Conservation (phyloP, 2,329 filamentous ascomycete genomes). For the Lanzia echinophila region DNA sequence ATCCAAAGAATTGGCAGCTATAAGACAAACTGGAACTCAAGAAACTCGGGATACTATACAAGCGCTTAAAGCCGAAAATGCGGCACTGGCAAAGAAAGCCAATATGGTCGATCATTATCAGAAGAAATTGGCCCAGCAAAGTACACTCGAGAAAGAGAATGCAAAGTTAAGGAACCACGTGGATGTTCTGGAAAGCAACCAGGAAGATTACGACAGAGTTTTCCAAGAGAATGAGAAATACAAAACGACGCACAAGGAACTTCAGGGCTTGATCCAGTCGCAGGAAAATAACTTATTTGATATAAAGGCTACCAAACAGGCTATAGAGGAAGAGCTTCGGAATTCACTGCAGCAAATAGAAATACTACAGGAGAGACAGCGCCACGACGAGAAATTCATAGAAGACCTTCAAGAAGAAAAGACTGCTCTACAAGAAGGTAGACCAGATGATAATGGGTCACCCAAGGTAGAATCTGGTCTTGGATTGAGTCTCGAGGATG, state of each 20-base stretch:
- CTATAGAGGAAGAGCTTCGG: slow-evolving; percentile 39
- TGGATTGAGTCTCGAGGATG: slow-evolving; percentile 48
- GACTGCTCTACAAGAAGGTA: slow-evolving; percentile 7
- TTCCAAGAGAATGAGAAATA: slow-evolving; percentile 24
- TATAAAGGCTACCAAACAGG: slow-evolving; percentile 35
- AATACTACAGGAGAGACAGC: slow-evolving; percentile 34
- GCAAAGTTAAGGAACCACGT: slow-evolving; percentile 49
- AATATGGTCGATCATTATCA: slow-evolving; percentile 57
- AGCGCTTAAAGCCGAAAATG: slow-evolving; percentile 52
- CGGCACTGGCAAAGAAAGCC: slow-evolving; percentile 53
- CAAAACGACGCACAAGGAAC: slow-evolving; percentile 34
- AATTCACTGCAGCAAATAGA: slow-evolving; percentile 20
- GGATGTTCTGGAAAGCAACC: slow-evolving; percentile 45
- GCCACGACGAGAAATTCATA: slow-evolving; percentile 39
- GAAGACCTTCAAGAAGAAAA: slow-evolving; percentile 52
- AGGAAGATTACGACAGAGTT: slow-evolving; percentile 30
- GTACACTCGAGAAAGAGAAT: slow-evolving; percentile 49
- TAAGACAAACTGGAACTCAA: slow-evolving; percentile 41
- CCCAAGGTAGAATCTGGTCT: slow-evolving; percentile 17
- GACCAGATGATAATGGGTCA: background rate
- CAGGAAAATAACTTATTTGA: slow-evolving; percentile 29
- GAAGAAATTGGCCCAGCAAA: slow-evolving; percentile 54
- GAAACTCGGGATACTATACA: slow-evolving; percentile 52
- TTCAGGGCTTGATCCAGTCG: slow-evolving; percentile 31
- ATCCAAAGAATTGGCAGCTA: slow-evolving; percentile 41